Evolutionary conservation across 352 stramenopile genomes (phyloP).

Genomic region (Pythium myriotylum): DNA sequence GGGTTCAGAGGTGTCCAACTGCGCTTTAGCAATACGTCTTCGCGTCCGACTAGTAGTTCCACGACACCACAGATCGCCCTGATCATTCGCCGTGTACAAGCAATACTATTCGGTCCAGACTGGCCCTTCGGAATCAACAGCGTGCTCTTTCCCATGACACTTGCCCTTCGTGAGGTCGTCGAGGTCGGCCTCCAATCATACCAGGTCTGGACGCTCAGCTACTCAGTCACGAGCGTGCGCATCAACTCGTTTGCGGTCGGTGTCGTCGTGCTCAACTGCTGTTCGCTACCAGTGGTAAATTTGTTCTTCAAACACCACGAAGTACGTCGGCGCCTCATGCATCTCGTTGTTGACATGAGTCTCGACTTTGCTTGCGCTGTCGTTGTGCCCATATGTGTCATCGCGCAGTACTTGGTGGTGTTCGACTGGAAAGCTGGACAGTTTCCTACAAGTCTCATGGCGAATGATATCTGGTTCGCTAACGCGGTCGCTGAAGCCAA

Average conservation of each 20-base stretch:
- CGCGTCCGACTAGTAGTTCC: no score
- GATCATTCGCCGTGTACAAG: no score
- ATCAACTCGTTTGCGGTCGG: slow-evolving; percentile 5
- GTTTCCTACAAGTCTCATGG: slow-evolving; percentile 5
- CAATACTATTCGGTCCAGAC: background rate
- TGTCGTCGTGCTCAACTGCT: slow-evolving; percentile 10
- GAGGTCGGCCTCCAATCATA: slow-evolving; percentile 10
- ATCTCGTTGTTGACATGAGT: slow-evolving; percentile 4
- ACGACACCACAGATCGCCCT: no score
- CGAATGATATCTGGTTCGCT: slow-evolving; percentile 14
- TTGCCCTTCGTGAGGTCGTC: background rate
- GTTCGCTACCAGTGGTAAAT: background rate
- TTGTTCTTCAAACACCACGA: background rate
- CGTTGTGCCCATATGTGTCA: slow-evolving; percentile 9
- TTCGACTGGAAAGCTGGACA: background rate
- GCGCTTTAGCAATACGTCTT: no score
- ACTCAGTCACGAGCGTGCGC: slow-evolving; percentile 1
- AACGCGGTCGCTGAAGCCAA: slow-evolving; percentile 10
- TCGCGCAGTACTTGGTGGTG: slow-evolving; percentile 2
- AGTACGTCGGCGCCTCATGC: background rate
- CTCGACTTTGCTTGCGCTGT: slow-evolving; percentile 14
- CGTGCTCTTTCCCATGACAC: background rate
- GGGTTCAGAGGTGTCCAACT: no score
- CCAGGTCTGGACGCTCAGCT: slow-evolving; percentile 7
- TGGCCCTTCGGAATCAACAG: background rate